These are phyloP conservation scores for Bidens hawaiensis DNA, from an alignment of 140 eudicot species.

Conservation along the genomic window DNA sequence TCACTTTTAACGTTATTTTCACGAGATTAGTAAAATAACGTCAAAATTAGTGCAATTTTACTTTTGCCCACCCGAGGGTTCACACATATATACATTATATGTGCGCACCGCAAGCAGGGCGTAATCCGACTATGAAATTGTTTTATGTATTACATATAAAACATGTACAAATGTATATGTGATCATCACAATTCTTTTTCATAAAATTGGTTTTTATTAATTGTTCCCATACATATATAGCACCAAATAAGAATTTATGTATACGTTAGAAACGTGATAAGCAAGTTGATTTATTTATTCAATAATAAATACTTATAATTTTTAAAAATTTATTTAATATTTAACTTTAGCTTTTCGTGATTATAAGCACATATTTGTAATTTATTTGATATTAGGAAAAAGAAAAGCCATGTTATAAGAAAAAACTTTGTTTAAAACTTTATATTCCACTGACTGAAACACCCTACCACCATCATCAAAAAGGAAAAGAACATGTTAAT, in stretches of 20 bases:
- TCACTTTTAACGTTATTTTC: no score
- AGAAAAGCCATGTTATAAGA: neutral
- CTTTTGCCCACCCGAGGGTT: no score
- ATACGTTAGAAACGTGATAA: neutral
- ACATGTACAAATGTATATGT: no score
- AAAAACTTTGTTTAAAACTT: slow-evolving; percentile 10
- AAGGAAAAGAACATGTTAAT: slow-evolving; percentile 20
- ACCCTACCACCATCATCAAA: slow-evolving; percentile 11
- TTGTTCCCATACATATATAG: neutral
- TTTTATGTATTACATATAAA: neutral
- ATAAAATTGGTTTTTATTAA: no score
- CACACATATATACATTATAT: no score
- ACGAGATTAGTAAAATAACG: no score
- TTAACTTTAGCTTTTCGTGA: neutral
- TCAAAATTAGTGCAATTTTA: no score
- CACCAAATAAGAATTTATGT: neutral
- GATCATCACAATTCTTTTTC: no score
- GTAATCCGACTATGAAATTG: no score
- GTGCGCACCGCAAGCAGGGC: no score
- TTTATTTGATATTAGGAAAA: neutral
- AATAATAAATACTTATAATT: neutral
- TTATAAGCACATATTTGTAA: neutral
- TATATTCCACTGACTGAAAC: neutral
- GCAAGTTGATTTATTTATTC: neutral
- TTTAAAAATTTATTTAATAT: neutral